Percentiles rank a stretch among this genome's conserved stretches.
These are phyloP conservation scores for Coffea eugenioides DNA, from an alignment of 257 asterid species.

Conservation along the genomic window DNA sequence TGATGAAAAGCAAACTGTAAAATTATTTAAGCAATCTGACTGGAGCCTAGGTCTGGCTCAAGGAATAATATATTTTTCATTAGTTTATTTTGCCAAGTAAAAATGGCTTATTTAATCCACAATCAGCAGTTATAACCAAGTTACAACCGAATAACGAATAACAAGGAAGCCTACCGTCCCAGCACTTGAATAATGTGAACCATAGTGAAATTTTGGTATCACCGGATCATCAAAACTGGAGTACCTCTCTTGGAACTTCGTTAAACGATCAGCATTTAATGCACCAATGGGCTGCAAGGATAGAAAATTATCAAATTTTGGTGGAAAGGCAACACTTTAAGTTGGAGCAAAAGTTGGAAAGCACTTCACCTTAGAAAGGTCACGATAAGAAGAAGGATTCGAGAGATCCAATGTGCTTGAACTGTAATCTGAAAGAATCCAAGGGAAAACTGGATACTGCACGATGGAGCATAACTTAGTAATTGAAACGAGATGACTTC, in stretches of 20 bases:
- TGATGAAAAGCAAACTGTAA: background rate
- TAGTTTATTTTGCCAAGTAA: too few species aligned
- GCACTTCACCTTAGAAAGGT: conserved; percentile 81
- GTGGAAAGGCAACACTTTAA: conserved; percentile 22
- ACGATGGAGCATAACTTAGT: conserved; percentile 26
- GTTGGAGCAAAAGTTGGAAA: conserved; percentile 19
- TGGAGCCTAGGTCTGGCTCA: background rate
- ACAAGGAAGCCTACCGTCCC: conserved; percentile 70
- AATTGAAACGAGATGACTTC: conserved; percentile 15
- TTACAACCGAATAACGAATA: conserved; percentile 15
- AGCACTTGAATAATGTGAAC: conserved; percentile 98
- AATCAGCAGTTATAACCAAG: background rate
- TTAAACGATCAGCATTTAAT: conserved; percentile 71
- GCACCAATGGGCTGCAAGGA: conserved; percentile 94
- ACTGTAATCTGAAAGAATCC: conserved; percentile 93
- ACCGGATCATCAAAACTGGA: conserved; percentile 91
- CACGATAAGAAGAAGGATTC: conserved; percentile 83
- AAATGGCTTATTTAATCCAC: background rate
- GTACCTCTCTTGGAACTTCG: conserved; percentile 92
- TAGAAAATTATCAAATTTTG: conserved; percentile 15
- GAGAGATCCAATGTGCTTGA: conserved; percentile 74
- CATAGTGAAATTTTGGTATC: conserved; percentile 96
- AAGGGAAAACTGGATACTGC: conserved; percentile 99
- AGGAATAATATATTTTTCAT: background rate
- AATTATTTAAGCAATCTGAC: background rate